Percentiles rank a stretch among this genome's conserved stretches.
These are phyloP conservation scores for Fagopyrum esculentum DNA, from an alignment of 148 eudicot genomes.

Conservation along the genomic window DNA sequence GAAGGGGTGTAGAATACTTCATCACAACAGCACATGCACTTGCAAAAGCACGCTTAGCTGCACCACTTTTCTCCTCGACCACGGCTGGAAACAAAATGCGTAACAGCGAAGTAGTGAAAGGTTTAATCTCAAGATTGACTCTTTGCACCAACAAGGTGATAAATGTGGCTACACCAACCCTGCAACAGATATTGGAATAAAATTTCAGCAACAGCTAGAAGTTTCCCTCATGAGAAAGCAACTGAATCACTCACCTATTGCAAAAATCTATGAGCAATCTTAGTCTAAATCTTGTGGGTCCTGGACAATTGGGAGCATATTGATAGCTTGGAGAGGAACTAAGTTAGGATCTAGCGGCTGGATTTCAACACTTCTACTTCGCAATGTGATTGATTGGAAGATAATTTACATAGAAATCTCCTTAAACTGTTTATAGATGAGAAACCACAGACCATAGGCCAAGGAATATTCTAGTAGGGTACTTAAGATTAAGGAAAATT, in stretches of 20 bases:
- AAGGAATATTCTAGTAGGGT: too few species aligned
- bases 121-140: conserved; percentile 73
- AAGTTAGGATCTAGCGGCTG: too few species aligned
- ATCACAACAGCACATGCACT: conserved; percentile 84
- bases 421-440: too few species aligned
- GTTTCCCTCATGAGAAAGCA: conserved; percentile 1
- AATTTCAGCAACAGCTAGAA: conserved; percentile 2
- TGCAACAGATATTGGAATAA: conserved; percentile 23
- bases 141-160: conserved; percentile 78
- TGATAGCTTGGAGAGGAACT: not conserved
- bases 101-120: conserved; percentile 59
- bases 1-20: conserved; percentile 67
- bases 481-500: too few species aligned
- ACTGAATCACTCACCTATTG: not conserved
- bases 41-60: conserved; percentile 87
- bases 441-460: too few species aligned
- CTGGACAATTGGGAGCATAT: not conserved
- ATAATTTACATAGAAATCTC: too few species aligned
- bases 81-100: conserved; percentile 72
- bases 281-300: not conserved
- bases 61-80: conserved; percentile 71
- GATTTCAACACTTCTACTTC: too few species aligned
- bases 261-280: not conserved
- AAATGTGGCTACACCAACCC: conserved; percentile 97
- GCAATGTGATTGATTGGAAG: too few species aligned